Evolutionary conservation across 2,329 filamentous ascomycete species (phyloP), one percentile per base, ranked within the genome.

Genomic region (Aspergillus ibericus): DNA sequence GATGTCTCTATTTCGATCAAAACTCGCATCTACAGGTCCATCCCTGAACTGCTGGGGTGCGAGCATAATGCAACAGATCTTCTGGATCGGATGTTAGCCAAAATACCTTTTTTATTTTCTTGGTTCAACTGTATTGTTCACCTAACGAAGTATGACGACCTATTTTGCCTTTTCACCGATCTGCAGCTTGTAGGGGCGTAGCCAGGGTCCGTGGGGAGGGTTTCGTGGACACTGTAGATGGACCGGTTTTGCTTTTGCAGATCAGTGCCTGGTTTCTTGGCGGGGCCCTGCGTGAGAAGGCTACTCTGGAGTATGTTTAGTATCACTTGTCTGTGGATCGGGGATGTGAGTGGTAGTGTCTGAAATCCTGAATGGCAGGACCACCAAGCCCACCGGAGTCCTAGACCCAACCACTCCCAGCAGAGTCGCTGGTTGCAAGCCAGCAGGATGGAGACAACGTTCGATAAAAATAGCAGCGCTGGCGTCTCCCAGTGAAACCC

Each of bases 141-240:
- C 66, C 56, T 71, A 75, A 74, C 71, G 71, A 74, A 74, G 72
- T 73, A 72, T 70, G 67, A 72, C 67, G 68, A 67, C 67, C 51
- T 61, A 59, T 64, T 70, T 66, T 63, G 60, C 62, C 68, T 66
- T 62, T 66, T 68, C 65, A 59, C 60, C 29, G 60, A 38, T 57
- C 53, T 55, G 53, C 48, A 32, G 52, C 53, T 36, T 13, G 51
- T 42, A 53, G 34, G 5, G 18, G 34, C 25, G 25, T 35, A 20
- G 15, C 7, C 18, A 10, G 40, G 20, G 40, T 27, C 8, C 12
- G 25, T 20, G n/a, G 29, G 9, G 29, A 32, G 29, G 29, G 29
- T 32, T 10, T 32, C 29, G 34, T 36, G 47, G 29, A 29, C 9
- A 22, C 40, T 51, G 29, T 32, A 32, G 29, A 44, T 42, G 29